Evolutionary conservation across 2,329 filamentous ascomycete genomes (phyloP).

Genomic region (Beauveria varroae): DNA sequence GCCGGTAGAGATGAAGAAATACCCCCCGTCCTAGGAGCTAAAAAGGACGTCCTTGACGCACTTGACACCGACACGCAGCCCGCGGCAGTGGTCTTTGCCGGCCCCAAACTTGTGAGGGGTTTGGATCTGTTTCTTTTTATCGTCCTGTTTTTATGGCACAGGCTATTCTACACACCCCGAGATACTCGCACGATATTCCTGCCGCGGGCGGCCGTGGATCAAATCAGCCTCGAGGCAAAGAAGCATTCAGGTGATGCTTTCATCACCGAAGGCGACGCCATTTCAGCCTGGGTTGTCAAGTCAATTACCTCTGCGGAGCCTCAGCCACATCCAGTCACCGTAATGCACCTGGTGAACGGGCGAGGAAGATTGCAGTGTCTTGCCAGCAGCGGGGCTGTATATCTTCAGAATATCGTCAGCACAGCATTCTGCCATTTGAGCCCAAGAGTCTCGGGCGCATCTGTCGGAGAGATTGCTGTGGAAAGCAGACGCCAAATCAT

Average conservation of each 20-base stretch:
- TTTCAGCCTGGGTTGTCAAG: conserved; percentile 31
- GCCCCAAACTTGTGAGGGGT: neutral
- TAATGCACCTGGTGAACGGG: conserved; percentile 17
- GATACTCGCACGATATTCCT: neutral
- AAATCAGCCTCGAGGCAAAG: conserved; percentile 18
- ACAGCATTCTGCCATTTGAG: neutral
- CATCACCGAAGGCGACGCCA: conserved; percentile 36
- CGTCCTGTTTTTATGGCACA: neutral
- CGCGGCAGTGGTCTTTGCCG: neutral
- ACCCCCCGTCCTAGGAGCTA: conserved; percentile 18
- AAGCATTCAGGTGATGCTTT: conserved; percentile 21
- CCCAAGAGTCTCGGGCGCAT: neutral
- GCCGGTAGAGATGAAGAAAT: conserved; percentile 34
- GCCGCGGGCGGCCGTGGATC: neutral
- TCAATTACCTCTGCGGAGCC: conserved; percentile 12
- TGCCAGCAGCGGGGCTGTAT: neutral
- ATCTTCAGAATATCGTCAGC: conserved; percentile 5
- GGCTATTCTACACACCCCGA: neutral
- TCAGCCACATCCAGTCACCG: conserved; percentile 14
- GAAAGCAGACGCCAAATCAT: neutral
- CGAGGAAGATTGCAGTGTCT: conserved; percentile 6
- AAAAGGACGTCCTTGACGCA: neutral
- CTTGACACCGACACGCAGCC: neutral
- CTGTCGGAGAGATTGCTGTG: neutral
- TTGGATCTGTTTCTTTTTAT: neutral